A percentile compares a stretch with the other conserved stretches of the same genome.
These are phyloP conservation scores for Ophiostoma montium DNA, from an alignment of 2,329 filamentous ascomycete species.

Conservation along the genomic window DNA sequence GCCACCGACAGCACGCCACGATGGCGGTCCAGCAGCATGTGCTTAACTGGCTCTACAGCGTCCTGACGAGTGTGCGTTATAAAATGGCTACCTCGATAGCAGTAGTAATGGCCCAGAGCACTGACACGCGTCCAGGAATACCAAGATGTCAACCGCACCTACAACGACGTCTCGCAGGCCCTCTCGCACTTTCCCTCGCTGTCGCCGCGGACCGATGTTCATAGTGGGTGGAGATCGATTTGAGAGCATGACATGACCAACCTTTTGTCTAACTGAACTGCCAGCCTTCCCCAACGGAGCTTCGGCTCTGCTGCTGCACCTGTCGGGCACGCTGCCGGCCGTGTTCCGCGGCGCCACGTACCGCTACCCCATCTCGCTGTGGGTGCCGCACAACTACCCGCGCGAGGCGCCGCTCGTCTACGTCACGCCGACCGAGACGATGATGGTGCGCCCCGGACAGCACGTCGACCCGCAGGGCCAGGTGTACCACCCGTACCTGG, in stretches of 20 bases:
- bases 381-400: conserved; percentile 86
- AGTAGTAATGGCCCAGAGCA: no score
- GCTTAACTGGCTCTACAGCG: conserved; percentile 89
- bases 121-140: conserved; percentile 55
- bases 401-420: conserved; percentile 75
- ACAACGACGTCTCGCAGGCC: conserved; percentile 76
- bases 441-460: conserved; percentile 83
- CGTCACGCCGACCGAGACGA: conserved; percentile 74
- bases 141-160: conserved; percentile 79
- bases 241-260: background rate
- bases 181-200: conserved; percentile 69
- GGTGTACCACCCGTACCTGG: conserved; percentile 90
- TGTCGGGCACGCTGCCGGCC: conserved; percentile 83
- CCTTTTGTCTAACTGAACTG: no score
- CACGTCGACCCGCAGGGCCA: conserved; percentile 88
- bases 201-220: conserved; percentile 79
- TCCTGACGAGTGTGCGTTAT: conserved; percentile 55
- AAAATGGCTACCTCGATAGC: no score
- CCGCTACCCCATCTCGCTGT: conserved; percentile 81
- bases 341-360: conserved; percentile 80
- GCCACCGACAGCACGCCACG: background rate
- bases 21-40: conserved; percentile 77
- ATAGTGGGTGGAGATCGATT: conserved; percentile 48
- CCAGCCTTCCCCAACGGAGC: conserved; percentile 77
- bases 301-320: conserved; percentile 72